These are phyloP conservation scores for Panellus pusillus DNA, from an alignment of 768 basidiomycete species.

Conservation along the genomic window DNA sequence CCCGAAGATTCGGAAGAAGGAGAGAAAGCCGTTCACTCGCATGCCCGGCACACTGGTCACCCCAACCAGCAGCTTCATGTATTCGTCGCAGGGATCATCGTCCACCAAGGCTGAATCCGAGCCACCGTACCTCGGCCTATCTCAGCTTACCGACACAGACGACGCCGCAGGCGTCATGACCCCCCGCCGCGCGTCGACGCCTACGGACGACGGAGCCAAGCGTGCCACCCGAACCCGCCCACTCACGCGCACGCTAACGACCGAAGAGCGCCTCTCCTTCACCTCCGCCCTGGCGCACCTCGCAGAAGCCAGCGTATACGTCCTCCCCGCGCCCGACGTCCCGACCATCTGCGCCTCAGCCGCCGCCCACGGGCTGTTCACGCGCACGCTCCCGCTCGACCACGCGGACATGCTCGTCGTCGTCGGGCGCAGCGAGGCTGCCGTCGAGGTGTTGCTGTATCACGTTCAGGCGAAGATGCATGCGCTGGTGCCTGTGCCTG, in stretches of 20 bases:
- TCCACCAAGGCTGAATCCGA: conserved; percentile 7
- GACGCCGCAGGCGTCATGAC: not conserved
- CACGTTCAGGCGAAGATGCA: conserved; percentile 22
- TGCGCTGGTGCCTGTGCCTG: conserved; percentile 15
- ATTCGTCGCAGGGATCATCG: conserved; percentile 15
- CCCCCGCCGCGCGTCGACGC: not conserved
- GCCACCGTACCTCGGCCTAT: conserved; percentile 14
- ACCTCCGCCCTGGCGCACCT: conserved; percentile 42
- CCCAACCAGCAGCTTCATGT: conserved; percentile 44
- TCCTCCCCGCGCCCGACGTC: conserved; percentile 47
- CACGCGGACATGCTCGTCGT: conserved; percentile 17
- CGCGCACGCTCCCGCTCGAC: conserved; percentile 37
- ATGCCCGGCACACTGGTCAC: conserved; percentile 62
- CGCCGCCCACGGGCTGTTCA: conserved; percentile 41
- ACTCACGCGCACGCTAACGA: conserved; percentile 52
- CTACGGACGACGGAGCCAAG: not conserved
- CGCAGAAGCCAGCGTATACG: conserved; percentile 50
- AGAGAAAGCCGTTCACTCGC: conserved; percentile 22
- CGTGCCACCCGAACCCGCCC: conserved; percentile 27
- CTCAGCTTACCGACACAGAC: not conserved
- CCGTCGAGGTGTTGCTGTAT: conserved; percentile 14
- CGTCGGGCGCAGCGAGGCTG: conserved; percentile 12
- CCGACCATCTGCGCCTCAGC: conserved; percentile 41
- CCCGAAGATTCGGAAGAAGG: conserved; percentile 4
- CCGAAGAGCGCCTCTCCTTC: conserved; percentile 52